A percentile compares a stretch with the other conserved stretches of the same genome.
Evolutionary conservation across 768 basidiomycete genomes (phyloP).

Genomic region (Russula ochroleuca): DNA sequence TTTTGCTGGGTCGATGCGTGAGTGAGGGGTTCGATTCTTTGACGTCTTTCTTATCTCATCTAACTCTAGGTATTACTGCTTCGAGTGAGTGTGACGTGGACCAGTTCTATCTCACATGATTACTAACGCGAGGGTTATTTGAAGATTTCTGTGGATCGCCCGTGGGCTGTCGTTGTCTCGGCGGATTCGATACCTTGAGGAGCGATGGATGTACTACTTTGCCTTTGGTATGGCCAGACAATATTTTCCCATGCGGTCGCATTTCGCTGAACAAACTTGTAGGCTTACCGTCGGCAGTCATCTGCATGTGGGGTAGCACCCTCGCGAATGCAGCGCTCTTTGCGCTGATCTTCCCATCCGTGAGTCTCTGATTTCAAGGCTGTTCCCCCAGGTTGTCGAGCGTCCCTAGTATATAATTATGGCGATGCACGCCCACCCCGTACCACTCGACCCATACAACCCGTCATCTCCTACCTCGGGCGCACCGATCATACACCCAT

Average conservation of each 20-base stretch:
- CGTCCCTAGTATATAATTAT: slow-evolving; percentile 71
- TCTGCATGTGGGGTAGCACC: slow-evolving; percentile 69
- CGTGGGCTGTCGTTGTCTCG: slow-evolving; percentile 64
- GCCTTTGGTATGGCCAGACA: slow-evolving; percentile 57
- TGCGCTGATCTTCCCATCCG: slow-evolving; percentile 75
- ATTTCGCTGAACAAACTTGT: slow-evolving; percentile 7
- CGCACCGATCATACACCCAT: slow-evolving; percentile 52
- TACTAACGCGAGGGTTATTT: slow-evolving; percentile 1
- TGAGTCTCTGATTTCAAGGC: slow-evolving; percentile 37
- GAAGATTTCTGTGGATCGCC: slow-evolving; percentile 74
- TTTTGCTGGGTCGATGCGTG: slow-evolving; percentile 85
- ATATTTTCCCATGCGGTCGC: slow-evolving; percentile 6
- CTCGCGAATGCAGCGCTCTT: slow-evolving; percentile 81
- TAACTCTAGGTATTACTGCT: slow-evolving; percentile 72
- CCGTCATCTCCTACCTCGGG: slow-evolving; percentile 35
- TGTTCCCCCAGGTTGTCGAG: slow-evolving; percentile 1
- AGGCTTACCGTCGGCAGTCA: slow-evolving; percentile 67
- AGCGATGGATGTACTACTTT: slow-evolving; percentile 86
- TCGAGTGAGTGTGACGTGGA: slow-evolving; percentile 54
- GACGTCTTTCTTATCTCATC: neutral
- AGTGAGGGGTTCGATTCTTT: slow-evolving; percentile 33
- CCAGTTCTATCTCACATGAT: slow-evolving; percentile 4
- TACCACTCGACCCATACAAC: slow-evolving; percentile 73
- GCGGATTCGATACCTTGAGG: slow-evolving; percentile 72
- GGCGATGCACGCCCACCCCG: slow-evolving; percentile 71